These are phyloP conservation scores for Aschersonia sp. DNA, from an alignment of 2,329 filamentous ascomycete genomes.

Conservation along the genomic window DNA sequence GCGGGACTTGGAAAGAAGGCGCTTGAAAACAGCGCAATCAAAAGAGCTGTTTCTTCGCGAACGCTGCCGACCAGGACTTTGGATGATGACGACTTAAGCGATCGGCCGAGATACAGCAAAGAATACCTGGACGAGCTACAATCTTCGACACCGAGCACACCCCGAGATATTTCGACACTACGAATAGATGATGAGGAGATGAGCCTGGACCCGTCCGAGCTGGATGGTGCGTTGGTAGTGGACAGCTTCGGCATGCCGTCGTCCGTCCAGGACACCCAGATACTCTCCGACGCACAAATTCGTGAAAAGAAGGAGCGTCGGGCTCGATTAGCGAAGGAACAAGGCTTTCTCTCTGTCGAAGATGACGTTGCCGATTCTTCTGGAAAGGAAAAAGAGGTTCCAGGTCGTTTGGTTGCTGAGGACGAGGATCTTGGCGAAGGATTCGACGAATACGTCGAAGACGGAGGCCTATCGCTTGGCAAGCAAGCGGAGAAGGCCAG, in stretches of 20 bases:
- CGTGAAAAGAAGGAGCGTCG: slow-evolving; percentile 81
- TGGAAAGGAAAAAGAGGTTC: slow-evolving; percentile 41
- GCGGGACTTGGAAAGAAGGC: slow-evolving; percentile 48
- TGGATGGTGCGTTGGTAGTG: slow-evolving; percentile 52
- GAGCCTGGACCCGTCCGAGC: slow-evolving; percentile 42
- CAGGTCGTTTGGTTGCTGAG: slow-evolving; percentile 64
- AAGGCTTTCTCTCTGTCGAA: slow-evolving; percentile 52
- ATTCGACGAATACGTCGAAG: slow-evolving; percentile 82
- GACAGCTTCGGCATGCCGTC: slow-evolving; percentile 22
- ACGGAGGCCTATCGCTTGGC: slow-evolving; percentile 66
- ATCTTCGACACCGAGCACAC: slow-evolving; percentile 71
- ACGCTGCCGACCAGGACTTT: slow-evolving; percentile 36
- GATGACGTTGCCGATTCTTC: slow-evolving; percentile 34
- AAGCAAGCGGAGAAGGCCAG: slow-evolving; percentile 65
- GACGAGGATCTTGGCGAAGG: slow-evolving; percentile 90
- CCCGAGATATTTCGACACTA: slow-evolving; percentile 41
- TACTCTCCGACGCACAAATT: slow-evolving; percentile 76
- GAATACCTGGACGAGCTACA: slow-evolving; percentile 78
- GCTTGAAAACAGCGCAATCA: slow-evolving; percentile 51
- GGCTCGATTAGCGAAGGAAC: slow-evolving; percentile 57
- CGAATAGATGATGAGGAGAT: slow-evolving; percentile 33
- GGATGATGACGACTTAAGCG: slow-evolving; percentile 41
- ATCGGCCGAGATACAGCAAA: slow-evolving; percentile 68
- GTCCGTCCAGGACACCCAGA: slow-evolving; percentile 27
- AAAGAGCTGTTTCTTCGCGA: slow-evolving; percentile 31